A percentile compares a stretch with the other conserved stretches of the same genome.
Evolutionary conservation across 345 rosid genomes (phyloP).

Genomic region (Eucalyptus camaldulensis): DNA sequence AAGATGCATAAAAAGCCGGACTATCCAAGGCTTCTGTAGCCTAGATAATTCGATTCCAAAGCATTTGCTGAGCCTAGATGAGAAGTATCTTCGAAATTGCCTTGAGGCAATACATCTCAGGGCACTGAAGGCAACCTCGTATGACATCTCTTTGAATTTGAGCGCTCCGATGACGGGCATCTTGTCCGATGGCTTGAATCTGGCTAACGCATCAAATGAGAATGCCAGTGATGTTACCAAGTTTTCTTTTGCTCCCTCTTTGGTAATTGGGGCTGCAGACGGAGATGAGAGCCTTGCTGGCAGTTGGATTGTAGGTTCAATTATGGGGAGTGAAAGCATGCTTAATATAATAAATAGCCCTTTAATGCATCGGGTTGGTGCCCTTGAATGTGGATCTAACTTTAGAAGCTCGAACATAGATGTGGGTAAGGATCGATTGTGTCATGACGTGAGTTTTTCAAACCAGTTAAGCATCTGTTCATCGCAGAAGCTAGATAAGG

Average conservation of each 20-base stretch:
- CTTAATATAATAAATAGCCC: constrained; percentile 52
- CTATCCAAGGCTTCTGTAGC: constrained; percentile 22
- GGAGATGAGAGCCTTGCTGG: constrained; percentile 31
- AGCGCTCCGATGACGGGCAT: constrained; percentile 8
- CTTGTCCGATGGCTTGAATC: background rate
- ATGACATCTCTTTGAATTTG: constrained; percentile 23
- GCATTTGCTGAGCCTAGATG: constrained; percentile 63
- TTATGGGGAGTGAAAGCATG: constrained; percentile 68
- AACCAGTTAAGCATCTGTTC: constrained; percentile 18
- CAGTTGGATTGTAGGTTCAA: constrained; percentile 45
- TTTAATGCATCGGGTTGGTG: constrained; percentile 25
- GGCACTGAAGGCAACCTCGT: constrained; percentile 36
- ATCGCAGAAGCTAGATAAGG: constrained; percentile 7
- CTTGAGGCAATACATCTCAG: constrained; percentile 48
- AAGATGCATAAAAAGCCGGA: constrained; percentile 28
- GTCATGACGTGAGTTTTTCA: constrained; percentile 21
- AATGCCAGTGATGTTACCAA: background rate
- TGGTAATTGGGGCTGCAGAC: constrained; percentile 30
- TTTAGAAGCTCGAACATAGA: constrained; percentile 5
- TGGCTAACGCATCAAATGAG: background rate
- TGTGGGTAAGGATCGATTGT: constrained; percentile 20
- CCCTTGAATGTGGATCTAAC: constrained; percentile 6
- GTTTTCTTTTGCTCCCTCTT: constrained; percentile 24
- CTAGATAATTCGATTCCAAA: constrained; percentile 54
- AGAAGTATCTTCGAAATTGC: constrained; percentile 65